These are phyloP conservation scores for Orbilia quercus DNA, from an alignment of 2,329 filamentous ascomycete genomes.

Conservation along the genomic window DNA sequence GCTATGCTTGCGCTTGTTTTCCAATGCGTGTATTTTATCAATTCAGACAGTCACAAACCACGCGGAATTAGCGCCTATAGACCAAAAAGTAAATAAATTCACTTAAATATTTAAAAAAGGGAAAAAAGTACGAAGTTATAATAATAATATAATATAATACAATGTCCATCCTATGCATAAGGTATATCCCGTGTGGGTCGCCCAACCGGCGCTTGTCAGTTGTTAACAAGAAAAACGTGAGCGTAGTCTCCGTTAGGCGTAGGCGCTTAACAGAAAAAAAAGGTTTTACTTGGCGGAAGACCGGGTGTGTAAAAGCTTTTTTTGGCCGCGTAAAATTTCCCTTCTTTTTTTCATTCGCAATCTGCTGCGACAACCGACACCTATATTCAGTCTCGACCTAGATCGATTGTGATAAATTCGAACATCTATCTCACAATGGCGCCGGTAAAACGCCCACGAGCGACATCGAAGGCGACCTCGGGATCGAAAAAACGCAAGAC, in stretches of 20 bases:
- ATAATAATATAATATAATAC: too few species aligned
- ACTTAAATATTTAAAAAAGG: too few species aligned
- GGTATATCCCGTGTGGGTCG: too few species aligned
- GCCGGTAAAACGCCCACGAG: conserved; percentile 46
- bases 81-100: too few species aligned
- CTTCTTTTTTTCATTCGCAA: conserved; percentile 7
- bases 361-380: conserved; percentile 4
- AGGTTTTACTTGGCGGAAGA: too few species aligned
- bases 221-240: neutral
- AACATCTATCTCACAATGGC: conserved; percentile 33
- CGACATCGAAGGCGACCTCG: conserved; percentile 17
- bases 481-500: conserved; percentile 40
- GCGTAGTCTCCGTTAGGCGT: conserved; percentile 24
- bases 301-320: neutral
- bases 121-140: neutral
- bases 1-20: too few species aligned
- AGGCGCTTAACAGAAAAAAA: too few species aligned
- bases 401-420: neutral
- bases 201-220: conserved; percentile 9
- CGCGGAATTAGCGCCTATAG: too few species aligned
- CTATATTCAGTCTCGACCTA: neutral
- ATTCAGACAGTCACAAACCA: too few species aligned
- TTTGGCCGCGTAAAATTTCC: conserved; percentile 11
- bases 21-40: too few species aligned
- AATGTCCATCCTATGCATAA: too few species aligned